These are phyloP conservation scores for Penicillium tannophilum DNA, from an alignment of 495 filamentous ascomycete genomes.

Conservation along the genomic window DNA sequence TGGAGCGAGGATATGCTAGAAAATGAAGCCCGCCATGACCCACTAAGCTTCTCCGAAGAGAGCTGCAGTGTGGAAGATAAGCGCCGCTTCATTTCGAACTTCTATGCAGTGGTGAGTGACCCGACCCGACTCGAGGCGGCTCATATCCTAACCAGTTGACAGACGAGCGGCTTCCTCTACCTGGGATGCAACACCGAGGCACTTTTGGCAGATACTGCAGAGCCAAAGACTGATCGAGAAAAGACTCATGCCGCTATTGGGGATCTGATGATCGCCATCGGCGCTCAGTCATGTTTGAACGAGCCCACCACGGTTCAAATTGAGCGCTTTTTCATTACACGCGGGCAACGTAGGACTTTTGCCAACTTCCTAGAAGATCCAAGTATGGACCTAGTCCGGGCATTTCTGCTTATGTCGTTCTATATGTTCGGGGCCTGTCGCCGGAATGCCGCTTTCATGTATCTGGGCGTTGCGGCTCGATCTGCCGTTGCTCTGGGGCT, in stretches of 20 bases:
- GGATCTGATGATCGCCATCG: constrained; percentile 46
- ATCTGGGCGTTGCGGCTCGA: constrained; percentile 46
- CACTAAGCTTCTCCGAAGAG: constrained; percentile 27
- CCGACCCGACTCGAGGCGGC: constrained; percentile 9
- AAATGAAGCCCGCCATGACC: constrained; percentile 37
- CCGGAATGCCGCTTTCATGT: constrained; percentile 53
- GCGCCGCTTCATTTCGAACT: constrained; percentile 30
- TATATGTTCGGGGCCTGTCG: constrained; percentile 52
- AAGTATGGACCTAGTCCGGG: constrained; percentile 41
- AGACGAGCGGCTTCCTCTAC: constrained; percentile 41
- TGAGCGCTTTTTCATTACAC: constrained; percentile 40
- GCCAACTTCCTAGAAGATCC: constrained; percentile 45
- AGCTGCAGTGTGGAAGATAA: constrained; percentile 25
- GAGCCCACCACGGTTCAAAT: constrained; percentile 22
- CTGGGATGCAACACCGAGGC: constrained; percentile 16
- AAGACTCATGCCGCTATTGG: constrained; percentile 31
- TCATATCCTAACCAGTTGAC: not conserved
- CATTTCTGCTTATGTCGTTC: constrained; percentile 47
- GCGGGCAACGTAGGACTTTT: constrained; percentile 41
- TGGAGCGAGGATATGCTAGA: constrained; percentile 48
- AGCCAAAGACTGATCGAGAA: constrained; percentile 22
- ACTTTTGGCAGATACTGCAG: constrained; percentile 10
- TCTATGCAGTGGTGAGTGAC: constrained; percentile 32
- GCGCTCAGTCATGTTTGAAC: constrained; percentile 40
- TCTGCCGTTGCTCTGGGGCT: constrained; percentile 47